These are phyloP conservation scores for Solanum ossicruentum DNA, from an alignment of 257 asterid genomes.

Conservation along the genomic window DNA sequence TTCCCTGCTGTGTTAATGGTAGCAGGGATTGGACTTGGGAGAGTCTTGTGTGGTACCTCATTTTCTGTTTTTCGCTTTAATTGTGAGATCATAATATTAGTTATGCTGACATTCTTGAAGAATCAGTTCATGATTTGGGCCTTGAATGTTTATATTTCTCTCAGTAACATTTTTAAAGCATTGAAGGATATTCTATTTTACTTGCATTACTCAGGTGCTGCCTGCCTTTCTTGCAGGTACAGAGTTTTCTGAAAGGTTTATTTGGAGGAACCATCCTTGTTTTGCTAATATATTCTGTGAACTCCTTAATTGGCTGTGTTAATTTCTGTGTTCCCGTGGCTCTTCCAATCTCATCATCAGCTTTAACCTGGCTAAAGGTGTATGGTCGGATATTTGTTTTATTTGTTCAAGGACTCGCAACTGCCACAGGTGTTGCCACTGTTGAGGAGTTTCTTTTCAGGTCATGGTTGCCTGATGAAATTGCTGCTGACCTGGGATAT, in stretches of 20 bases:
- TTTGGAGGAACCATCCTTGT: constrained; percentile 68
- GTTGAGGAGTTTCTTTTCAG: constrained; percentile 87
- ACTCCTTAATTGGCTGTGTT: constrained; percentile 55
- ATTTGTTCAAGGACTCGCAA: constrained; percentile 37
- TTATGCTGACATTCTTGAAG: background rate
- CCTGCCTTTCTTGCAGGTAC: constrained; percentile 40
- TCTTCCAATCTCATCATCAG: constrained; percentile 31
- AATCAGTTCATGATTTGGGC: background rate
- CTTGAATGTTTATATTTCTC: background rate
- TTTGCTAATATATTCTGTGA: constrained; percentile 40
- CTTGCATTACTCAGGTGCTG: constrained; percentile 4
- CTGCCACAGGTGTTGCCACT: constrained; percentile 55
- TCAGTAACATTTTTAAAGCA: background rate
- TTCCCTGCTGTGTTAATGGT: background rate
- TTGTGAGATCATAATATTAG: background rate
- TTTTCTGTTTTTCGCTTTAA: background rate
- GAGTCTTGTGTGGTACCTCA: background rate
- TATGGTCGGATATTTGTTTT: constrained; percentile 35
- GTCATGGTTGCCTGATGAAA: constrained; percentile 94
- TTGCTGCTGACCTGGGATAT: constrained; percentile 72
- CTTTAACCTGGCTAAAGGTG: constrained; percentile 36
- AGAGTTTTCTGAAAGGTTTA: constrained; percentile 54
- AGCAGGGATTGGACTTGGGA: background rate
- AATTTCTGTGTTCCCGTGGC: constrained; percentile 45
- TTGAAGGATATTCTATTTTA: background rate